These are phyloP conservation scores for Domatiomyces globalis DNA, from an alignment of 2,329 filamentous ascomycete species.

Conservation along the genomic window DNA sequence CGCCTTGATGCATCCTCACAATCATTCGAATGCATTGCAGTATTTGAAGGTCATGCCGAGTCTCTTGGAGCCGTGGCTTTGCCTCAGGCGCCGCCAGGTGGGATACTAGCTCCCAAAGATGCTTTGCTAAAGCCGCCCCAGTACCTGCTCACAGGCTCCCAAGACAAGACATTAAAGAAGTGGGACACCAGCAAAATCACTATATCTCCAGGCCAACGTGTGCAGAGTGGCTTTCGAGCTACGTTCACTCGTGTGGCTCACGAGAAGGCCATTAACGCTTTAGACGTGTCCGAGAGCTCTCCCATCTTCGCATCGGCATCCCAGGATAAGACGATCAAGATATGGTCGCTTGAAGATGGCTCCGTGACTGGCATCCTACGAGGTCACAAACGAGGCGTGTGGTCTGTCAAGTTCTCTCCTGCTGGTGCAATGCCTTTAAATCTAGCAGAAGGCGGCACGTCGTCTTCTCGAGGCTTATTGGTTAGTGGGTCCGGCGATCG, in stretches of 20 bases:
- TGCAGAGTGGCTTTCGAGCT: constrained; percentile 35
- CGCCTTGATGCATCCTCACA: constrained; percentile 60
- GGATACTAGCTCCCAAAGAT: constrained; percentile 57
- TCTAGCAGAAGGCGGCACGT: constrained; percentile 56
- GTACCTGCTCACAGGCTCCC: constrained; percentile 81
- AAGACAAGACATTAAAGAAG: constrained; percentile 88
- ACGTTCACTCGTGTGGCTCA: constrained; percentile 87
- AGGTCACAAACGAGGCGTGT: constrained; percentile 88
- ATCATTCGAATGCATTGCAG: constrained; percentile 65
- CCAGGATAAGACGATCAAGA: constrained; percentile 92
- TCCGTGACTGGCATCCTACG: constrained; percentile 82
- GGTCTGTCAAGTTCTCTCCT: constrained; percentile 85
- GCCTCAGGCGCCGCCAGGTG: constrained; percentile 53
- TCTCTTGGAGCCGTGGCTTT: constrained; percentile 82
- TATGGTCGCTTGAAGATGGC: constrained; percentile 82
- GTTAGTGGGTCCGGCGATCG: constrained; percentile 92
- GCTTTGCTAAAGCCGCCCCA: constrained; percentile 67
- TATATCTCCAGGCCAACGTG: constrained; percentile 29
- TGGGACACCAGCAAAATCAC: constrained; percentile 64
- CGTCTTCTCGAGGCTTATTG: constrained; percentile 61
- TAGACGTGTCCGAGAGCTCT: constrained; percentile 61
- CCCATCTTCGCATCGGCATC: constrained; percentile 90
- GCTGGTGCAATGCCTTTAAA: constrained; percentile 59
- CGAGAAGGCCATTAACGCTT: constrained; percentile 96
- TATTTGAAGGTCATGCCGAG: constrained; percentile 84